Conservation (phyloP, 345 rosid species). For the Bretschneidera sinensis region DNA sequence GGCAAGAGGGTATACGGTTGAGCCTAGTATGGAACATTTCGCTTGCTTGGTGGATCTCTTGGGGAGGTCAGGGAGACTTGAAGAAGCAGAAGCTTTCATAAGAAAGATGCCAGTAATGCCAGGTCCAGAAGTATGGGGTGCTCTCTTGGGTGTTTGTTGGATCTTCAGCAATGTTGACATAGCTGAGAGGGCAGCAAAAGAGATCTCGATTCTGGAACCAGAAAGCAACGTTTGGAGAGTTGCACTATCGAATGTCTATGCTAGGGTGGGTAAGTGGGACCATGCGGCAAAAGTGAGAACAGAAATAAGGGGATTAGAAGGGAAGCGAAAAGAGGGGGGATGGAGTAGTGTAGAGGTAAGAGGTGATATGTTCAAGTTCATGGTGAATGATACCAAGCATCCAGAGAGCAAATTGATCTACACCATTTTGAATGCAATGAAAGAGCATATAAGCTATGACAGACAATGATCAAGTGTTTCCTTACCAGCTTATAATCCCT, state of each 20-base stretch:
- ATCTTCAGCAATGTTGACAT: constrained; percentile 1
- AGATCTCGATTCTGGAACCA: constrained; percentile 21
- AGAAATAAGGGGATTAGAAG: constrained; percentile 11
- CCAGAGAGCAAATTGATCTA: constrained; percentile 24
- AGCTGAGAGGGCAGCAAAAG: constrained; percentile 21
- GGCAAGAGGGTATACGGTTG: constrained; percentile 15
- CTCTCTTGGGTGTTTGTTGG: constrained; percentile 30
- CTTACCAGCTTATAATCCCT: too few species aligned
- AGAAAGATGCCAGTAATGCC: constrained; percentile 20
- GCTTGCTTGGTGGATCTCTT: constrained; percentile 49
- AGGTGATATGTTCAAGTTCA: constrained; percentile 20
- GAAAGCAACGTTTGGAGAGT: constrained; percentile 27
- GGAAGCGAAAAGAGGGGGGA: constrained; percentile 31
- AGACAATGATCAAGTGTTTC: too few species aligned
- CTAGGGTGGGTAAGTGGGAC: constrained; percentile 28
- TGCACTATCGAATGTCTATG: constrained; percentile 29
- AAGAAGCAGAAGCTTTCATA: constrained; percentile 45
- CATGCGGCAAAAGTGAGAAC: constrained; percentile 22
- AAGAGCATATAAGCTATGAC: constrained; percentile 14
- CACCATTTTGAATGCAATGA: constrained; percentile 5
- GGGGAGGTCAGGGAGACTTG: constrained; percentile 44
- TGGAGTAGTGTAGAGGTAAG: constrained; percentile 32
- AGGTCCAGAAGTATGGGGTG: constrained; percentile 12
- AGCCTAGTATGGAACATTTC: constrained; percentile 39
- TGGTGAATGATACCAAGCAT: constrained; percentile 31